Percentiles rank a stretch among this genome's conserved stretches.
phyloP scores from a whole-genome alignment of 2,329 filamentous ascomycete genomes.

The Alternaria brassicae region DNA sequence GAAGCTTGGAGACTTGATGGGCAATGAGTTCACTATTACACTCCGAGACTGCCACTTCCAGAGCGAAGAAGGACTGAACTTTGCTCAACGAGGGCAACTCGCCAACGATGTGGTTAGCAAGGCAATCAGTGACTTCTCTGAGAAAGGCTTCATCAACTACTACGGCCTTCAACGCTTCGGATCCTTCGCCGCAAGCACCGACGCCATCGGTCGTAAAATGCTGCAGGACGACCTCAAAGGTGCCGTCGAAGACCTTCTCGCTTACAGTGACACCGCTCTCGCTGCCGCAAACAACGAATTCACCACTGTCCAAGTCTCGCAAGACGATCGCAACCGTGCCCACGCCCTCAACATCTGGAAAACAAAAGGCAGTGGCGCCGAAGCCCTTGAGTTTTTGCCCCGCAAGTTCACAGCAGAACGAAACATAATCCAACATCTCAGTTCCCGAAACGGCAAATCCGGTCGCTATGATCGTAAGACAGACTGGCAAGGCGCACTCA shows the following conservation, averaged over 20 bases:
- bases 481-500: constrained; percentile 83
- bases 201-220: constrained; percentile 83
- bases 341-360: constrained; percentile 78
- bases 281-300: constrained; percentile 55
- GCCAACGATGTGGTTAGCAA: constrained; percentile 60
- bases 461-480: constrained; percentile 59
- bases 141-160: constrained; percentile 93
- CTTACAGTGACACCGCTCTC: constrained; percentile 71
- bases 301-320: constrained; percentile 61
- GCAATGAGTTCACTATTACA: constrained; percentile 93
- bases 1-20: constrained; percentile 80
- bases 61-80: constrained; percentile 46
- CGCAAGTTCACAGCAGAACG: constrained; percentile 82
- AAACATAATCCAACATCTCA: constrained; percentile 79
- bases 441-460: constrained; percentile 51
- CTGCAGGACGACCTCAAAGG: constrained; percentile 81
- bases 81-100: constrained; percentile 54
- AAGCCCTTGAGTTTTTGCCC: constrained; percentile 74
- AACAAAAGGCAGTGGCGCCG: constrained; percentile 63
- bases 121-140: constrained; percentile 71
- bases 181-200: constrained; percentile 83
- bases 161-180: constrained; percentile 98
- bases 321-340: constrained; percentile 81
- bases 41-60: constrained; percentile 81
- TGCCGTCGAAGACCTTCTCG: constrained; percentile 78